phyloP scores from a whole-genome alignment of 148 eudicot genomes.

The Pharnaceum exiguum region DNA sequence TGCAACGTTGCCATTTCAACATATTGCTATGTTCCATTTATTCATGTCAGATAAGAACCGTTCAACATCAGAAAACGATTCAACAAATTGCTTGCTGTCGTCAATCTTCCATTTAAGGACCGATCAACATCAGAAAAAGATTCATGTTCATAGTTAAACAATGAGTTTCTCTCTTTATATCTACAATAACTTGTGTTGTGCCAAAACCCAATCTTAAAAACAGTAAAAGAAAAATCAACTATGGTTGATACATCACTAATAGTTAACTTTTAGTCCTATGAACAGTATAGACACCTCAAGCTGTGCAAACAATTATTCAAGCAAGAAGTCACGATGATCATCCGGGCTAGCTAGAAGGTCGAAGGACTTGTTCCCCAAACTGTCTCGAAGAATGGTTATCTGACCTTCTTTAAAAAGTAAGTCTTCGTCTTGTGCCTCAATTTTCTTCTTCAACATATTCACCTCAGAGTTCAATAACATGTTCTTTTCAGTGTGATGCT shows the following conservation, averaged over 20 bases:
- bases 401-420: constrained; percentile 87
- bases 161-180: too few species aligned
- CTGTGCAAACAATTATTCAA: neutral
- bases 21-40: too few species aligned
- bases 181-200: too few species aligned
- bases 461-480: constrained; percentile 75
- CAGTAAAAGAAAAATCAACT: constrained; percentile 5
- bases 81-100: too few species aligned
- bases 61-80: too few species aligned
- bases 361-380: constrained; percentile 56
- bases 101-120: too few species aligned
- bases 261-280: neutral
- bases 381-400: constrained; percentile 69
- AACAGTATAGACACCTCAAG: constrained; percentile 4
- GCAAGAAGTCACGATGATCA: constrained; percentile 16
- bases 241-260: constrained; percentile 6
- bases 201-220: too few species aligned
- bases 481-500: constrained; percentile 65
- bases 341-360: constrained; percentile 67
- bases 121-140: too few species aligned
- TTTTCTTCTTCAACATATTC: constrained; percentile 58
- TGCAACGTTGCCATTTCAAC: too few species aligned
- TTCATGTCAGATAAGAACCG: too few species aligned
- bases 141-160: too few species aligned
- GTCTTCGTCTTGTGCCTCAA: constrained; percentile 80